Evolutionary conservation across 345 rosid genomes (phyloP).

Genomic region (Citrus sp.): DNA sequence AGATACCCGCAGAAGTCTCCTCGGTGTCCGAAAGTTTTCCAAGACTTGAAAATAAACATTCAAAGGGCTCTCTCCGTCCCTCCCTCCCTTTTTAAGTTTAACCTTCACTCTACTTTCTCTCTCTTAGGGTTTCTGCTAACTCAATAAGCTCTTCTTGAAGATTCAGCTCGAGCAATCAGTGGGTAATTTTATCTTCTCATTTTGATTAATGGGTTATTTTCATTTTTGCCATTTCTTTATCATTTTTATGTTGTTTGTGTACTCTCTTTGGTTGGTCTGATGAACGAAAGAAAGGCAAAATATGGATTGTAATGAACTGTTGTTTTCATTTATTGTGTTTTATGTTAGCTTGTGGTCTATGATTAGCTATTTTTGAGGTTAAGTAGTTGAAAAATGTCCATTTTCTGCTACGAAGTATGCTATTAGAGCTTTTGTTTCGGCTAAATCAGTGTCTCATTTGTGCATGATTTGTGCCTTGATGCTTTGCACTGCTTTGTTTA

Average conservation of each 20-base stretch:
- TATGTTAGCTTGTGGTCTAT: not conserved
- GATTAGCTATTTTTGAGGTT: not conserved
- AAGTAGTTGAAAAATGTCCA: not conserved
- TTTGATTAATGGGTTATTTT: not conserved
- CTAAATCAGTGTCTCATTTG: not conserved
- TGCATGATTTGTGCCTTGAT: not conserved
- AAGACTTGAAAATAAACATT: not conserved
- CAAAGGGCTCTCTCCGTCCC: constrained; percentile 17
- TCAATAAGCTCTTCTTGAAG: not conserved
- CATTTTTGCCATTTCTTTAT: not conserved
- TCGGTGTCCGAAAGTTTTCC: constrained; percentile 2
- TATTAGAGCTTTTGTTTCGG: not conserved
- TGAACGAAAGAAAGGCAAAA: not conserved
- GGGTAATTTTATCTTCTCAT: not conserved
- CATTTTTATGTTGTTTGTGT: not conserved
- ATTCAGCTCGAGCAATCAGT: not conserved
- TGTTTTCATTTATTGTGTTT: not conserved
- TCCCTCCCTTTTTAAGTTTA: constrained; percentile 14
- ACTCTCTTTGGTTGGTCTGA: constrained; percentile 8
- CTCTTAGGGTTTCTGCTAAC: constrained; percentile 17
- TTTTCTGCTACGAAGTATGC: not conserved
- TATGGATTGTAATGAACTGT: not conserved
- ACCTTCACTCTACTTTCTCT: not conserved
- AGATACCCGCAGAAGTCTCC: constrained; percentile 14
- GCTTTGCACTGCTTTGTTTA: not conserved